phyloP scores from a whole-genome alignment of 768 basidiomycete species.

The Lyophyllum shimeji region DNA sequence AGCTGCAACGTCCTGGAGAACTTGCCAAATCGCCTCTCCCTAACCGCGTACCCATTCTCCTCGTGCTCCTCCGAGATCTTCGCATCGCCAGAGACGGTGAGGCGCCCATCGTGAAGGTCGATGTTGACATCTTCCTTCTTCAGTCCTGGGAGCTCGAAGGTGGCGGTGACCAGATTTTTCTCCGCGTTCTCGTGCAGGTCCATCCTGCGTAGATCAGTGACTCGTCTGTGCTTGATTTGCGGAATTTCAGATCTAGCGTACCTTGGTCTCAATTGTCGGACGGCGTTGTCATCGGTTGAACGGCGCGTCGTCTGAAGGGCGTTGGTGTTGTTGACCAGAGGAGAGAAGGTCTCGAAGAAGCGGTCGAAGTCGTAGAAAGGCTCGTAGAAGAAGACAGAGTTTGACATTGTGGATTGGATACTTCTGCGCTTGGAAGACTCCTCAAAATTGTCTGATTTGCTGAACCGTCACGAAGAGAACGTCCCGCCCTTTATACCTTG shows the following conservation, averaged over 20 bases:
- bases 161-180: slow-evolving; percentile 43
- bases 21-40: slow-evolving; percentile 47
- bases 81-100: slow-evolving; percentile 49
- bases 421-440: not conserved
- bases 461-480: not conserved
- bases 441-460: not conserved
- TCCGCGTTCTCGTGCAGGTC: slow-evolving; percentile 46
- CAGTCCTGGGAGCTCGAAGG: slow-evolving; percentile 56
- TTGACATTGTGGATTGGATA: slow-evolving; percentile 17
- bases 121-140: slow-evolving; percentile 47
- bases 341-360: slow-evolving; percentile 37
- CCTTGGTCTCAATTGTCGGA: not conserved
- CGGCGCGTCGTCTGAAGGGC: slow-evolving; percentile 12
- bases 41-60: slow-evolving; percentile 37
- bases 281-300: not conserved
- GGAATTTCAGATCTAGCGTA: not conserved
- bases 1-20: slow-evolving; percentile 48
- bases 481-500: too few species aligned
- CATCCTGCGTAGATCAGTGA: slow-evolving; percentile 32
- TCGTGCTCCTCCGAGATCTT: slow-evolving; percentile 28
- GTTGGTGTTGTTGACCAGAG: slow-evolving; percentile 8
- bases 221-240: not conserved
- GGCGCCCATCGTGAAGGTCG: slow-evolving; percentile 44
- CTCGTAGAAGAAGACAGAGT: slow-evolving; percentile 40
- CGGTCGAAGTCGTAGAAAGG: slow-evolving; percentile 44